Percentiles rank a stretch among this genome's conserved stretches.
phyloP scores from a whole-genome alignment of 768 basidiomycete genomes.

The Kwoniella dendrophila region DNA sequence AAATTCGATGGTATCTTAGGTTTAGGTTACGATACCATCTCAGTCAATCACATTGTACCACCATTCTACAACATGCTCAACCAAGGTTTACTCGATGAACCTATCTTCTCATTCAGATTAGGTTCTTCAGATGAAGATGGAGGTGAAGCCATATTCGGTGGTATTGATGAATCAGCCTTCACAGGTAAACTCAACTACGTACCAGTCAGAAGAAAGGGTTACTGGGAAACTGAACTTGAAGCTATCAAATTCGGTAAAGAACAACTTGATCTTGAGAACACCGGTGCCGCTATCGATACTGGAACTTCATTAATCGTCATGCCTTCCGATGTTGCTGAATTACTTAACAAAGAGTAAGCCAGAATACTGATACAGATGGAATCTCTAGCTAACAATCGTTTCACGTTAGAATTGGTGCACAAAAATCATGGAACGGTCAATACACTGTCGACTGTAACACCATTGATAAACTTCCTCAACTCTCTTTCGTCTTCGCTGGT shows the following conservation, averaged over 20 bases:
- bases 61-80: constrained; percentile 94
- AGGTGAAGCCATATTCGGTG: constrained; percentile 89
- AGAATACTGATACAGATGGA: background rate
- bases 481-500: constrained; percentile 81
- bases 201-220: constrained; percentile 90
- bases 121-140: constrained; percentile 83
- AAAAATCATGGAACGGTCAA: constrained; percentile 93
- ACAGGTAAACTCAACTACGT: constrained; percentile 80
- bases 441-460: constrained; percentile 86
- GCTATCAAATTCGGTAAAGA: constrained; percentile 84
- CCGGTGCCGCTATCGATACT: constrained; percentile 65
- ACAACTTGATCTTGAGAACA: constrained; percentile 83
- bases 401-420: constrained; percentile 73
- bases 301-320: constrained; percentile 93
- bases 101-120: constrained; percentile 92
- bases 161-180: constrained; percentile 76
- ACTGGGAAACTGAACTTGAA: constrained; percentile 97
- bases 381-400: constrained; percentile 8
- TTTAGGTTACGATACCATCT: constrained; percentile 89
- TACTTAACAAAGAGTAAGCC: constrained; percentile 72
- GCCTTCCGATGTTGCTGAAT: constrained; percentile 92
- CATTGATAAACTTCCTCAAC: constrained; percentile 78
- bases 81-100: constrained; percentile 74
- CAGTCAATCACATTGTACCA: constrained; percentile 84
- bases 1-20: constrained; percentile 96